Base-by-base conservation (phyloP, 148 eudicot species). In the Vaccinium vitisidaea region DNA sequence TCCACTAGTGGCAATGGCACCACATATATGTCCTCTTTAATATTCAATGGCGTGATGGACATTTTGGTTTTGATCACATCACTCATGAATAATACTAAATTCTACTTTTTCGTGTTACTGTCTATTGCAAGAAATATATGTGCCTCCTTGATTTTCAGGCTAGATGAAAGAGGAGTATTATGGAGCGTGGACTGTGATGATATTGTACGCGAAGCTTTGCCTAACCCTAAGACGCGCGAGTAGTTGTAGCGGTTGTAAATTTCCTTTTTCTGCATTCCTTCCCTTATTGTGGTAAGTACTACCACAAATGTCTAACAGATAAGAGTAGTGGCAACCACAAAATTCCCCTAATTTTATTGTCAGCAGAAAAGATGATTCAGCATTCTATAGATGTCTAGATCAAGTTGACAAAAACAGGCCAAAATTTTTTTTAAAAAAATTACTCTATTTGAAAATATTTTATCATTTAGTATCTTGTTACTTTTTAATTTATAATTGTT, bases 11-110 rank as follows among this genome's bases (percentile, higher is more conserved):
- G 52, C 77, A 18, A 18, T 14, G 77, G 77, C 25, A 43, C 77
- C 23, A 46, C n/a, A 3, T 76, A 49, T 23, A 76, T 76, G 32
- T 50, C 54, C 54, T 49, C 54, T 76, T 18, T 19, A 75, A 75
- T 25, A 75, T 75, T 75, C 52, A 73, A 36, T 75, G 49, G 49
- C 53, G 19, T 39, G 48, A 46, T 46, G 52, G 50, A 74, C 53
- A 2, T 27, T 75, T 52, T 75, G 53, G 78, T 75, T 39, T 67
- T 43, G 78, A 74, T 46, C n/a, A 75, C 53, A 75, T 75, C 25
- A 75, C 43, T 43, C 46, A 5, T 27, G 39, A 11, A 71, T 71
- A 46, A 43, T 43, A 43, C 46, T 10, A 32, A 12, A 71, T 14
- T 16, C 3, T 36, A 8, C 79, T 75, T 18, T 46, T 21, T 18